These are phyloP conservation scores for Neurospora hispaniola DNA, from an alignment of 495 filamentous ascomycete species.

Conservation along the genomic window DNA sequence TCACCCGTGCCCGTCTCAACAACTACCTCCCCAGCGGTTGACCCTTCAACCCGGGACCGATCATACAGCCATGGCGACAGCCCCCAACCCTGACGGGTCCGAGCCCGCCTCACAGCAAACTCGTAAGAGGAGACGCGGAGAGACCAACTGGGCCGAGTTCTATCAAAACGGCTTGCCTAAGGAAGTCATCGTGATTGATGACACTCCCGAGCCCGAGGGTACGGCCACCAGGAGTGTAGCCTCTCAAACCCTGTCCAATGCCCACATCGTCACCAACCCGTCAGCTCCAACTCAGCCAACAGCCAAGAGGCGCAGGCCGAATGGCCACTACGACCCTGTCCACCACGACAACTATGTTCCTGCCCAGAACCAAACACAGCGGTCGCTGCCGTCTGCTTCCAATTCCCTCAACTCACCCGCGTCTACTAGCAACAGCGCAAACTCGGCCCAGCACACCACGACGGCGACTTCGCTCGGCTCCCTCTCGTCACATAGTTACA, in stretches of 20 bases:
- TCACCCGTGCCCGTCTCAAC: neutral
- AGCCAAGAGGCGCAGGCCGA: conserved; percentile 41
- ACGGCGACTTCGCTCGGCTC: conserved; percentile 83
- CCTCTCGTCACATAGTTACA: conserved; percentile 45
- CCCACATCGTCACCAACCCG: conserved; percentile 11
- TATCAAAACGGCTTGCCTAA: conserved; percentile 89
- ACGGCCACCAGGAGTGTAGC: conserved; percentile 16
- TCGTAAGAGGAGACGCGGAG: conserved; percentile 44
- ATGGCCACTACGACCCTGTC: conserved; percentile 40
- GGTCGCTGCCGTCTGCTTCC: conserved; percentile 31
- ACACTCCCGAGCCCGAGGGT: conserved; percentile 60
- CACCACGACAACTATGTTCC: conserved; percentile 39
- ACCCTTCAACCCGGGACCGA: conserved; percentile 11
- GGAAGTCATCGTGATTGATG: conserved; percentile 93
- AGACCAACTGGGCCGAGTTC: conserved; percentile 78
- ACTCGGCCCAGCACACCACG: conserved; percentile 73
- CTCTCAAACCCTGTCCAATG: conserved; percentile 20
- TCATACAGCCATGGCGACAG: conserved; percentile 29
- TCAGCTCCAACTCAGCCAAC: conserved; percentile 20
- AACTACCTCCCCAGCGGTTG: neutral
- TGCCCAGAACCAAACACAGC: conserved; percentile 59
- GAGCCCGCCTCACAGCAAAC: conserved; percentile 18
- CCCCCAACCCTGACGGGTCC: conserved; percentile 16
- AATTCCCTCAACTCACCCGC: conserved; percentile 51
- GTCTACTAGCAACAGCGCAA: conserved; percentile 62